phyloP scores from a whole-genome alignment of 345 rosid species.

The Citrus sp. region DNA sequence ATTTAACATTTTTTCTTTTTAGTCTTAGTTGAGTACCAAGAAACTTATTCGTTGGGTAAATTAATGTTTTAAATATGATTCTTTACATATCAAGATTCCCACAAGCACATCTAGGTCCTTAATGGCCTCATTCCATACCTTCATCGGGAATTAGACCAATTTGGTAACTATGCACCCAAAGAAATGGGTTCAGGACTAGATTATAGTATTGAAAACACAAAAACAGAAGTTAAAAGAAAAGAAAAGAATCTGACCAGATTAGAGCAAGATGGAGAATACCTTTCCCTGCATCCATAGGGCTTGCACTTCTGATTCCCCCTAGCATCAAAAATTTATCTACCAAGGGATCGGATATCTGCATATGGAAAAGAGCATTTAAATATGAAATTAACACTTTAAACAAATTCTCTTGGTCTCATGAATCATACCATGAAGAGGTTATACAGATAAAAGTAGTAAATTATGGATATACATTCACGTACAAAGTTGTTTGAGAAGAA shows the following conservation, averaged over 20 bases:
- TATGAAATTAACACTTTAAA: not conserved
- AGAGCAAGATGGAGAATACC: constrained; percentile 36
- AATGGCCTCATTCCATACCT: constrained; percentile 6
- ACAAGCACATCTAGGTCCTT: not conserved
- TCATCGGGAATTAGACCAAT: not conserved
- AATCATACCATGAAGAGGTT: not conserved
- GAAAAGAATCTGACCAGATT: not conserved
- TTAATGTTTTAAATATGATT: too few relatives aligned
- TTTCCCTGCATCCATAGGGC: constrained; percentile 56
- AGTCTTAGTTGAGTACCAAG: not conserved
- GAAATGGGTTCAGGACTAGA: not conserved
- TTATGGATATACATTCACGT: not conserved
- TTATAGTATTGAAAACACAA: not conserved
- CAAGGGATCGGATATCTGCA: constrained; percentile 45
- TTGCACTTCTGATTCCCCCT: constrained; percentile 54
- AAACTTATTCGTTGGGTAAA: not conserved
- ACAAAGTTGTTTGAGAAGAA: not conserved
- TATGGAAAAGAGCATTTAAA: constrained; percentile 6
- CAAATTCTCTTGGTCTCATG: not conserved
- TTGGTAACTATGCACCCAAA: not conserved
- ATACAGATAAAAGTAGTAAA: not conserved
- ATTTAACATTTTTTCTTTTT: too few relatives aligned
- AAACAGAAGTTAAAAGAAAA: not conserved
- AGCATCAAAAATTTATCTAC: constrained; percentile 48
- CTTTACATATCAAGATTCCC: not conserved